Conservation (phyloP, 2,329 filamentous ascomycete species). For the Exophiala mesophila region DNA sequence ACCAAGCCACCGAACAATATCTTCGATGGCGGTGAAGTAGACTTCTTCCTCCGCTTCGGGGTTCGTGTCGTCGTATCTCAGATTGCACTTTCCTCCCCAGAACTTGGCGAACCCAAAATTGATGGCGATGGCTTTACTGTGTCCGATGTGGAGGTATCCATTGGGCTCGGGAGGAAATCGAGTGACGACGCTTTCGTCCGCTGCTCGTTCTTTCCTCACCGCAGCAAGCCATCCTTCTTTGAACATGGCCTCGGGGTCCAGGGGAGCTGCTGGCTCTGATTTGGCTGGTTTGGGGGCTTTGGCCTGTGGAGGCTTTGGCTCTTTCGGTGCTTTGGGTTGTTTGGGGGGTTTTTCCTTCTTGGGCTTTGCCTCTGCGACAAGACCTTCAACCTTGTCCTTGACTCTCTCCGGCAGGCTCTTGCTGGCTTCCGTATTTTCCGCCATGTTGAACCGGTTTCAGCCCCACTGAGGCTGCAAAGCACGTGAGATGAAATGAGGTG, state of each 20-base stretch:
- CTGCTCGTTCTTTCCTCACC: slow-evolving; percentile 64
- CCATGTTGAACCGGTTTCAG: too few species aligned
- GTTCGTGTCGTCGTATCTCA: slow-evolving; percentile 92
- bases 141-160: slow-evolving; percentile 87
- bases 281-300: slow-evolving; percentile 30
- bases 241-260: slow-evolving; percentile 64
- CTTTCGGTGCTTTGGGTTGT: slow-evolving; percentile 30
- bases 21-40: slow-evolving; percentile 83
- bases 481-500: too few species aligned
- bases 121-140: slow-evolving; percentile 90
- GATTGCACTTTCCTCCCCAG: slow-evolving; percentile 70
- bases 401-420: slow-evolving; percentile 28
- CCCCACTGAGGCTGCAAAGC: too few species aligned
- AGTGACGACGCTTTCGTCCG: slow-evolving; percentile 52
- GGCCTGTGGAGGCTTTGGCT: slow-evolving; percentile 27
- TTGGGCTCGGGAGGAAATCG: slow-evolving; percentile 86
- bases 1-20: slow-evolving; percentile 80
- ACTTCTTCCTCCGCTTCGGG: slow-evolving; percentile 87
- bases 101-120: slow-evolving; percentile 92
- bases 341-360: slow-evolving; percentile 43
- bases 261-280: slow-evolving; percentile 27
- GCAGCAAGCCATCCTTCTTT: slow-evolving; percentile 70
- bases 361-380: slow-evolving; percentile 28
- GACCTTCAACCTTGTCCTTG: slow-evolving; percentile 33
- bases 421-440: slow-evolving; percentile 17